Conservation (phyloP, 306 rosid species). For the Quercus glauca region DNA sequence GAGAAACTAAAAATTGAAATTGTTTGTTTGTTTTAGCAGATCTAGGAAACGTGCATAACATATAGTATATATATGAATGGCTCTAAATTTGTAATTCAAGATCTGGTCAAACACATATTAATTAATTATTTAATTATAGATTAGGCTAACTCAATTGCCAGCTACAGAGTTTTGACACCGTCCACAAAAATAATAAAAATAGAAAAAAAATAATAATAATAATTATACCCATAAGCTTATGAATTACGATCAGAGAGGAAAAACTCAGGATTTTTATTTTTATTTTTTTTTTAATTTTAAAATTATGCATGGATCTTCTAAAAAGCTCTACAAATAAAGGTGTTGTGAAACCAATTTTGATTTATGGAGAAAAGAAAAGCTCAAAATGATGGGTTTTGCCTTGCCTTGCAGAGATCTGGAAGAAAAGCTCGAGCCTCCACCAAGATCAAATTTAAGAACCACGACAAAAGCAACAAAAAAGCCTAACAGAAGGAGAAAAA, state of each 20-base stretch:
- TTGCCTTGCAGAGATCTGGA: background rate
- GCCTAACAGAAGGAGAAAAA: background rate
- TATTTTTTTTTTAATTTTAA: no score
- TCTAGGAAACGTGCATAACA: conserved; percentile 21
- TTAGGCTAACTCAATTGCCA: conserved; percentile 13
- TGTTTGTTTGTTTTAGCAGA: conserved; percentile 1
- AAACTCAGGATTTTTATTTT: no score
- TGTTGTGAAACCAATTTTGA: no score
- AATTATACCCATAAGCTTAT: no score
- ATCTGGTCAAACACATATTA: conserved; percentile 37
- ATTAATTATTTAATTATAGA: conserved; percentile 9
- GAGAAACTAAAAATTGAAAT: conserved; percentile 5
- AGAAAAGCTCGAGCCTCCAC: background rate
- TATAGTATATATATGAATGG: conserved; percentile 6
- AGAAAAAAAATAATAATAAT: no score
- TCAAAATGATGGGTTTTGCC: no score
- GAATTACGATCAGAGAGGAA: no score
- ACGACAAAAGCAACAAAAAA: background rate
- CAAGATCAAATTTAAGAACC: background rate
- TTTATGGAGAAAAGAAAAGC: no score
- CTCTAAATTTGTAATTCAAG: conserved; percentile 18
- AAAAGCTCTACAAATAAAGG: no score
- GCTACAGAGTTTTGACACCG: conserved; percentile 11
- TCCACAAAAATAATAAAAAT: background rate
- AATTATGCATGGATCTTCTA: no score